phyloP scores from a whole-genome alignment of 2,329 filamentous ascomycete genomes.

The Verticillium klebahnii region DNA sequence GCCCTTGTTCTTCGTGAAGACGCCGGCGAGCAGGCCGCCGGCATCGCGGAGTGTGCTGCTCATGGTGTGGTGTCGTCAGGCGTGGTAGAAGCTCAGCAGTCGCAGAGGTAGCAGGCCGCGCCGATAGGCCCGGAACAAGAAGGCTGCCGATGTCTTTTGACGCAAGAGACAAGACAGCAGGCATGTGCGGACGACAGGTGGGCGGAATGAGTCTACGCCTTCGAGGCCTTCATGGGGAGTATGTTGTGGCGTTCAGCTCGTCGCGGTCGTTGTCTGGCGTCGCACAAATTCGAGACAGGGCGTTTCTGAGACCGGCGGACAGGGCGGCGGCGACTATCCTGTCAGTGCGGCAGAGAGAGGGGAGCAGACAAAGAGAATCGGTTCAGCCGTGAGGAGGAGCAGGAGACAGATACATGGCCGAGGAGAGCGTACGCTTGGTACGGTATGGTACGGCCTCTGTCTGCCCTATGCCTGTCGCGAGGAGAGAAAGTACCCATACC shows the following conservation, averaged over 20 bases:
- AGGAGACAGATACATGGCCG: not conserved
- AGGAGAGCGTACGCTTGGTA: not conserved
- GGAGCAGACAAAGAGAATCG: not conserved
- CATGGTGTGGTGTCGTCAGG: not conserved
- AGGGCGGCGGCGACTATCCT: not conserved
- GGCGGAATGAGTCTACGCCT: not conserved
- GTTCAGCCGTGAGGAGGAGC: not conserved
- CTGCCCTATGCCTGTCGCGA: not conserved
- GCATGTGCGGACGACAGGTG: not conserved
- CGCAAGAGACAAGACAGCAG: not conserved
- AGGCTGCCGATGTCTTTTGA: not conserved
- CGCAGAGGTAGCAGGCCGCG: not conserved
- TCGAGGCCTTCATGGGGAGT: not conserved
- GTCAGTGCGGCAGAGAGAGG: not conserved
- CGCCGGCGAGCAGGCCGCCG: not conserved
- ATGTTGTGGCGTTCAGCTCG: not conserved
- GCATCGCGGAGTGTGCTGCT: not conserved
- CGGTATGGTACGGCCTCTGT: not conserved
- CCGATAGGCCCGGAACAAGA: not conserved
- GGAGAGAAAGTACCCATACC: not conserved
- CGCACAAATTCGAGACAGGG: not conserved
- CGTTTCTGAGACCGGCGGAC: not conserved
- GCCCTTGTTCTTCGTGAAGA: not conserved
- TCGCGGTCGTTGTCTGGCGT: not conserved
- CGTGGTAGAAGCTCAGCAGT: not conserved